Conservation (phyloP, 441 rosid species). For the Syzygium malaccense region DNA sequence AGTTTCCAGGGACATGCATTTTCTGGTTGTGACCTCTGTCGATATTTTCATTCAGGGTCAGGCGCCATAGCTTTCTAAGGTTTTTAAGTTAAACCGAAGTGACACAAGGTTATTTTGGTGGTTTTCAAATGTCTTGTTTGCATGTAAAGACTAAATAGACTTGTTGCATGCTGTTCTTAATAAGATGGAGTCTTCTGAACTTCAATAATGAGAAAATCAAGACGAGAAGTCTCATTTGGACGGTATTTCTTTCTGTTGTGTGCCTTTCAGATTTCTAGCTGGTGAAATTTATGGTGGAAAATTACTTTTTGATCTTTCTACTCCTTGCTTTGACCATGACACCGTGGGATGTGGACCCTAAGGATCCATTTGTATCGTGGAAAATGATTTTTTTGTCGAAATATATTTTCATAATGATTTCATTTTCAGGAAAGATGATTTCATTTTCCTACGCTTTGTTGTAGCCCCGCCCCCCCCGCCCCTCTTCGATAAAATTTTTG, state of each 20-base stretch:
- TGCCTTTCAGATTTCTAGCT: neutral
- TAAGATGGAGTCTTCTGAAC: neutral
- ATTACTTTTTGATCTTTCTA: neutral
- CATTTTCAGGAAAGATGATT: neutral
- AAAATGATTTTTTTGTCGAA: neutral
- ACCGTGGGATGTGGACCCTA: neutral
- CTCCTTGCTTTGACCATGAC: neutral
- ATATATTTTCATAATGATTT: neutral
- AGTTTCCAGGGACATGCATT: neutral
- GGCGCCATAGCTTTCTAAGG: neutral
- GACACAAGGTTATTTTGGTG: neutral
- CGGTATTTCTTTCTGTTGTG: neutral
- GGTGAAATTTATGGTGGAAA: neutral
- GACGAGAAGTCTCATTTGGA: neutral
- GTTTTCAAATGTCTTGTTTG: neutral
- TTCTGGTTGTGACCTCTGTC: neutral
- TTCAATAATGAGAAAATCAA: neutral
- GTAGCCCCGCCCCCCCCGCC: no score
- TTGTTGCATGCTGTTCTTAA: neutral
- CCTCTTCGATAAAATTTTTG: no score
- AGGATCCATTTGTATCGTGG: neutral
- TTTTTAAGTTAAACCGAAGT: neutral
- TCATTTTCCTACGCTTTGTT: neutral
- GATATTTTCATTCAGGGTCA: neutral
- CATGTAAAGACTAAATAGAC: neutral